These are phyloP conservation scores for Gymnopilus dilepis DNA, from an alignment of 768 basidiomycete genomes.

Conservation along the genomic window DNA sequence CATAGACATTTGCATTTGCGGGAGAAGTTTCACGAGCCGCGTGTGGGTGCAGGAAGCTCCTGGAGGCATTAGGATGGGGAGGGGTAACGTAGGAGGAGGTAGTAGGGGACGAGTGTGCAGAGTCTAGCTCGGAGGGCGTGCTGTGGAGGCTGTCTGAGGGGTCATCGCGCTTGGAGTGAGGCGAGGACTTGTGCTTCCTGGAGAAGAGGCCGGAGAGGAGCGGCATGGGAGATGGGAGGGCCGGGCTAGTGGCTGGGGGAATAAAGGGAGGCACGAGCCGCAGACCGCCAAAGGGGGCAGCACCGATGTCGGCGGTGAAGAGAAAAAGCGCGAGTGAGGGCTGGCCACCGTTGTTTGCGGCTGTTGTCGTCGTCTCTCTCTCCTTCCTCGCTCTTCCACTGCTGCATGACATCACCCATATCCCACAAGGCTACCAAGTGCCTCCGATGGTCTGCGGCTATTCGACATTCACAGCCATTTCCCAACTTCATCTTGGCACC, in stretches of 20 bases:
- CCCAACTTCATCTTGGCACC: not conserved
- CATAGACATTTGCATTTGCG: constrained; percentile 31
- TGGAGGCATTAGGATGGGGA: constrained; percentile 37
- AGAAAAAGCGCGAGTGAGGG: constrained; percentile 22
- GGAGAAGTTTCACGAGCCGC: constrained; percentile 23
- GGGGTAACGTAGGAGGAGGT: constrained; percentile 39
- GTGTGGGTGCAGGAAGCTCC: constrained; percentile 29
- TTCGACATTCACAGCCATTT: too few relatives aligned
- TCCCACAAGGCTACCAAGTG: not conserved
- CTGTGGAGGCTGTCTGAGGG: constrained; percentile 22
- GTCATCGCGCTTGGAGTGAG: constrained; percentile 27
- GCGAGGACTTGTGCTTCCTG: constrained; percentile 39
- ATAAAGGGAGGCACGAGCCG: constrained; percentile 14
- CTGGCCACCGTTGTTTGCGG: constrained; percentile 23
- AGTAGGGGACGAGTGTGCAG: constrained; percentile 38
- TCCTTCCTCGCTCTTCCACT: constrained; percentile 8
- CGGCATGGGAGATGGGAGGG: constrained; percentile 35
- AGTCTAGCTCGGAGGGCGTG: constrained; percentile 28
- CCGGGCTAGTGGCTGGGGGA: not conserved
- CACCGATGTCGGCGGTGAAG: constrained; percentile 21
- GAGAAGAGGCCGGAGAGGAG: constrained; percentile 44
- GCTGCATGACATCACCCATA: constrained; percentile 3
- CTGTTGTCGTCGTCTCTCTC: constrained; percentile 20
- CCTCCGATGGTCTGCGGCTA: too few relatives aligned
- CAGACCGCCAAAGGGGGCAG: constrained; percentile 18